Percentiles rank a stretch among this genome's conserved stretches.
Evolutionary conservation across 1,284 basidiomycete genomes (phyloP).

Genomic region (Pyrrhoderma lamaoense): DNA sequence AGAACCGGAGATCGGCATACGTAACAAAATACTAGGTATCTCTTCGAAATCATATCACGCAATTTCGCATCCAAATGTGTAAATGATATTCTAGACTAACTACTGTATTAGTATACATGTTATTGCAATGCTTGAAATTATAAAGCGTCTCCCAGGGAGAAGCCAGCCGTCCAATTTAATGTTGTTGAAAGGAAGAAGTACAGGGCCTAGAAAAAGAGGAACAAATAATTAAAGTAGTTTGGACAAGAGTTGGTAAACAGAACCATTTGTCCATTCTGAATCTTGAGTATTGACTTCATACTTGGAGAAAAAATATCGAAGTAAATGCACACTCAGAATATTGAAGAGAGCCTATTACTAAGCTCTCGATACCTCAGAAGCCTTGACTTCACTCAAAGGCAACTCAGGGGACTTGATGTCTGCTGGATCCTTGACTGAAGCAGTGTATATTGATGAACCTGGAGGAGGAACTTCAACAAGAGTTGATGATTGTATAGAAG

Average conservation of each 20-base stretch:
- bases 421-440: constrained; percentile 35
- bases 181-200: constrained; percentile 1
- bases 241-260: neutral
- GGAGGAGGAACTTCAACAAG: constrained; percentile 15
- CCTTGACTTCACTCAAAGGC: constrained; percentile 44
- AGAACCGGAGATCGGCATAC: too few relatives aligned
- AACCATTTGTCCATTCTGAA: too few relatives aligned
- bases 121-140: constrained; percentile 6
- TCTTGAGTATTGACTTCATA: too few relatives aligned
- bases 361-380: too few relatives aligned
- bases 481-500: constrained; percentile 9
- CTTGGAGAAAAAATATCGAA: too few relatives aligned
- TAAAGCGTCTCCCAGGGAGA: constrained; percentile 7
- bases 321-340: too few relatives aligned
- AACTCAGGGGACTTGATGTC: constrained; percentile 57
- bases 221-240: neutral
- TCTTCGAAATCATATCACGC: too few relatives aligned
- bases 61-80: too few relatives aligned
- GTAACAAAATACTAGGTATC: too few relatives aligned
- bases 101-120: constrained; percentile 7
- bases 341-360: too few relatives aligned
- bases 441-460: constrained; percentile 31
- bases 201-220: neutral
- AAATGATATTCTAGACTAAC: too few relatives aligned
- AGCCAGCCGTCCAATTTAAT: constrained; percentile 1